Percentiles rank a stretch among this genome's conserved stretches.
These are phyloP conservation scores for Sporothrix sp. DNA, from an alignment of 2,329 filamentous ascomycete species.

Conservation along the genomic window DNA sequence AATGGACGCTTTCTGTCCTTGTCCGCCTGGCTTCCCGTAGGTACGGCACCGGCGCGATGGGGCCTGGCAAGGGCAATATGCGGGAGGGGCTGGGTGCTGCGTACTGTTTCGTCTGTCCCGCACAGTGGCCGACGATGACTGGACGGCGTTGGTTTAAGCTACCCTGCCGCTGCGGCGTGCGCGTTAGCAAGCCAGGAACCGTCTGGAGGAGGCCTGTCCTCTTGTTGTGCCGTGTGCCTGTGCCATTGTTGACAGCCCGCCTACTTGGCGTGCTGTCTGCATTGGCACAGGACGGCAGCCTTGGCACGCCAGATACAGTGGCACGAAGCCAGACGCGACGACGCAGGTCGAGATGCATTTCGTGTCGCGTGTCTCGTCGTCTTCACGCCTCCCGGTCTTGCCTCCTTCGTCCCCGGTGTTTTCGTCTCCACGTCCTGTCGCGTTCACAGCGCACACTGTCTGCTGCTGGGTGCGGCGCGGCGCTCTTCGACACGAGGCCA, in stretches of 20 bases:
- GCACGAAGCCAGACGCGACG: conserved; percentile 10
- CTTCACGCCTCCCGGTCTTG: no score
- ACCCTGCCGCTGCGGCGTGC: background rate
- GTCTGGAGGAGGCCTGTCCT: background rate
- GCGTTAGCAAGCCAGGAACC: conserved; percentile 8
- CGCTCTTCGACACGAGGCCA: background rate
- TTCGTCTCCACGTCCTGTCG: background rate
- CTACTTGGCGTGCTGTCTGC: background rate
- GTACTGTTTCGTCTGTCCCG: conserved; percentile 5
- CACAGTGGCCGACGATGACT: background rate
- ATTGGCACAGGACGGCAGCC: conserved; percentile 1
- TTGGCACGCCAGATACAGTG: conserved; percentile 5
- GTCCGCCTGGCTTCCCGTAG: background rate
- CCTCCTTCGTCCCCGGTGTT: no score
- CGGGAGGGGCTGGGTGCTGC: background rate
- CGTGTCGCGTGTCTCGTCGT: no score
- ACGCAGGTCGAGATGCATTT: background rate
- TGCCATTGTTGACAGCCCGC: background rate
- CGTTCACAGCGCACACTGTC: background rate
- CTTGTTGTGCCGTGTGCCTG: background rate
- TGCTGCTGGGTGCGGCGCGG: background rate
- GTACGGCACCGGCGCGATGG: background rate
- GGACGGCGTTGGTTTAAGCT: background rate
- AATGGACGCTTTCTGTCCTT: background rate
- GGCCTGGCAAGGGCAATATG: background rate